These are phyloP conservation scores for Aureobasidium namibiae DNA, from an alignment of 2,329 filamentous ascomycete species.

Conservation along the genomic window DNA sequence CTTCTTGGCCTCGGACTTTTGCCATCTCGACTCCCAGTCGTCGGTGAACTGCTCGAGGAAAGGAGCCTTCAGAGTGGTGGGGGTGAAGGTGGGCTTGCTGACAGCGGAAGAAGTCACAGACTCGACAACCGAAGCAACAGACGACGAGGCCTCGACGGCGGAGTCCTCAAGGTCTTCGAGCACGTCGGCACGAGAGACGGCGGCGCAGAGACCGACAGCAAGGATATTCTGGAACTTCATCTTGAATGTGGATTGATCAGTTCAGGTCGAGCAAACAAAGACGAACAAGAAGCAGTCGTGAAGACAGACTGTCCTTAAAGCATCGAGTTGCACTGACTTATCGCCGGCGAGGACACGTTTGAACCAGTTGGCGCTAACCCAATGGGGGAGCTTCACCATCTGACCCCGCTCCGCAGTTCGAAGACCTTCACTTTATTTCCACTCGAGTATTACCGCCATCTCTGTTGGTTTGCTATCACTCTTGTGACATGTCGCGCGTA, in stretches of 20 bases:
- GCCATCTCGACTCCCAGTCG: conserved; percentile 91
- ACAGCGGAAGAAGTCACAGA: conserved; percentile 51
- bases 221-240: conserved; percentile 83
- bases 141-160: conserved; percentile 31
- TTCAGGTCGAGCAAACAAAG: conserved; percentile 4
- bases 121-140: conserved; percentile 37
- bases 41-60: conserved; percentile 99
- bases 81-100: conserved; percentile 81
- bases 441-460: too few species aligned
- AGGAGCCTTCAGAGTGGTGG: conserved; percentile 77
- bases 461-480: background rate
- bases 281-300: background rate
- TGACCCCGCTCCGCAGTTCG: background rate
- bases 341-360: conserved; percentile 11
- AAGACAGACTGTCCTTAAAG: conserved; percentile 4
- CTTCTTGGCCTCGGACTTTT: conserved; percentile 95
- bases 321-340: background rate
- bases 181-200: conserved; percentile 63
- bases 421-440: conserved; percentile 3
- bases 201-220: conserved; percentile 59
- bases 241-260: conserved; percentile 31
- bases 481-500: background rate
- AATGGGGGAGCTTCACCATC: background rate
- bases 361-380: background rate
- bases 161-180: conserved; percentile 57